A percentile compares a stretch with the other conserved stretches of the same genome.
These are phyloP conservation scores for Noccaea bulbosa DNA, from an alignment of 345 rosid genomes.

Conservation along the genomic window DNA sequence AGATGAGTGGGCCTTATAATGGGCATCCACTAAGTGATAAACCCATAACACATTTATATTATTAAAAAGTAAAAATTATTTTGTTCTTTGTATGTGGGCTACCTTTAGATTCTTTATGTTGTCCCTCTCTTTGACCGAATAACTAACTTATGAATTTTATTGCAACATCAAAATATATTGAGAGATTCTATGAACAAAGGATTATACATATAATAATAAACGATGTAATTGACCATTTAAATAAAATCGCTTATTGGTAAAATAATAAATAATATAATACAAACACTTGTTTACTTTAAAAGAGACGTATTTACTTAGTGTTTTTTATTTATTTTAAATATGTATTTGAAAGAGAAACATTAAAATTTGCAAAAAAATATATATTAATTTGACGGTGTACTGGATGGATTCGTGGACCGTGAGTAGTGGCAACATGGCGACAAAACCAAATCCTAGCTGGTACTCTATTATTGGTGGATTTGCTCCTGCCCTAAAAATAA, in stretches of 20 bases:
- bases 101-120: conserved; percentile 37
- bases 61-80: neutral
- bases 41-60: no score
- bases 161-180: conserved; percentile 16
- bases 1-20: no score
- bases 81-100: conserved; percentile 35
- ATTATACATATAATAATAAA: neutral
- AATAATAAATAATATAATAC: neutral
- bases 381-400: conserved; percentile 8
- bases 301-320: no score
- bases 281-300: neutral
- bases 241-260: conserved; percentile 7
- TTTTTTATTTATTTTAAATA: no score
- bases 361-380: neutral
- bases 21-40: no score
- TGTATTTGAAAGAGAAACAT: neutral
- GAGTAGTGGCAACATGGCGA: conserved; percentile 38
- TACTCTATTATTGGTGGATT: conserved; percentile 32
- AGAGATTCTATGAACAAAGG: conserved; percentile 2
- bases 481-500: conserved; percentile 22
- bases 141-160: neutral
- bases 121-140: conserved; percentile 42
- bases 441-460: conserved; percentile 37
- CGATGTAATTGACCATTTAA: conserved; percentile 1
- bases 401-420: conserved; percentile 17